Base-by-base conservation (phyloP, 345 rosid species). In the Heritiera littoralis region DNA sequence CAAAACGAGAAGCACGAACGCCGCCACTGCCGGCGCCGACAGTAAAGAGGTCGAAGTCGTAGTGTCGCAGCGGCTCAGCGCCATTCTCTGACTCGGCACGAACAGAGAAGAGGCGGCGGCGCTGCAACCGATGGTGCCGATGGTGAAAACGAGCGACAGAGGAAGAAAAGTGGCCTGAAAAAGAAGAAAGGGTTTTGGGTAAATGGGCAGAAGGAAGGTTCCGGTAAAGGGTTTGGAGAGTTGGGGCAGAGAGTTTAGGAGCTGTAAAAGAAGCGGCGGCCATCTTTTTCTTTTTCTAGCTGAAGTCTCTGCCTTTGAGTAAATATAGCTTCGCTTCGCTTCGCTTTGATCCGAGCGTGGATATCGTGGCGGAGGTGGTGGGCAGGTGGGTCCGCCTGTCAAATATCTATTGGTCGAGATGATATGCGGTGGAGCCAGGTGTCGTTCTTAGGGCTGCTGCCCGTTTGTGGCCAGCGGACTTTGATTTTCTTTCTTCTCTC, bases 21-120 rank as follows among this genome's bases (percentile, higher is more conserved):
- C 98, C 98, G 49, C 98, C 99, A 74, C 98, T 93, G 2, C 98
- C 99, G 6, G 98, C 99, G 72, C 98, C 99, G 64, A 95, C 87
- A 45, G 99, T 95, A 87, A 95, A 95, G 79, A 95, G 96, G 86
- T 93, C 99, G 78, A 90, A 95, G 81, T 95, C 98, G 81, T 89
- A 95, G 72, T 79, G 86, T 67, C 86, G 89, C 6, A 85, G 58
- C 6, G 86, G 63, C 18, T 93, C 94, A 5, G 92, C 87, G 66
- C 94, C 98, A 56, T 93, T 92, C 0, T 78, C 90, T 77, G 81
- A 82, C 64, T 78, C 88, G 8, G 96, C 93, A 30, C 87, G 91
- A 66, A 82, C 81, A 1, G 85, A 61, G 54, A 89, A 83, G 38
- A 78, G 82, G 64, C 90, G 90, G 60, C 81, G 74, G 9, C 80